Conservation (phyloP, 2,329 filamentous ascomycete species). For the Lizonia empirigonia region DNA sequence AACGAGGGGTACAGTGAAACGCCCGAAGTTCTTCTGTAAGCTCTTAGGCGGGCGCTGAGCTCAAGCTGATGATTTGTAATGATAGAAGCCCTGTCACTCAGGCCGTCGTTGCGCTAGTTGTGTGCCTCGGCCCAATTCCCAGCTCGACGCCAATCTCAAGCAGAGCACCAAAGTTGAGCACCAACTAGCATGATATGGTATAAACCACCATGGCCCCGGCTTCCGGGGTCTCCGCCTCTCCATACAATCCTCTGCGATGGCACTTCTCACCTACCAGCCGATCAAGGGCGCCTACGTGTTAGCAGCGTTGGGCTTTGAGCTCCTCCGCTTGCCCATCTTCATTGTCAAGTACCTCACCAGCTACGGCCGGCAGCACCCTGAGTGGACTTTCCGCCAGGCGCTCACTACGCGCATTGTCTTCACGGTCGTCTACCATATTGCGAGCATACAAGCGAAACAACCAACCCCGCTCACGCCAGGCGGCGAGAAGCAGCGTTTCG, state of each 20-base stretch:
- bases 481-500: conserved; percentile 48
- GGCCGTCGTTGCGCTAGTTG: too few species aligned
- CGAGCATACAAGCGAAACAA: conserved; percentile 33
- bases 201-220: conserved; percentile 2
- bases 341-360: conserved; percentile 46
- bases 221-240: background rate
- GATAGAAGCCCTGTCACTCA: too few species aligned
- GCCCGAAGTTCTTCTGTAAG: too few species aligned
- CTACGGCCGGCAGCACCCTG: conserved; percentile 47
- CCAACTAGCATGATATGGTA: conserved; percentile 2
- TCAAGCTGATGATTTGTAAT: background rate
- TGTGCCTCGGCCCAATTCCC: conserved; percentile 7
- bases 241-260: conserved; percentile 15
- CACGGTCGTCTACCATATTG: conserved; percentile 41
- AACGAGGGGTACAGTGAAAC: too few species aligned
- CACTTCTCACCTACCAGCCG: conserved; percentile 44
- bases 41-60: background rate
- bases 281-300: conserved; percentile 50
- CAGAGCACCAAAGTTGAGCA: background rate
- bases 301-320: conserved; percentile 42
- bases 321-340: conserved; percentile 49
- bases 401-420: conserved; percentile 44
- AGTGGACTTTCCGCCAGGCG: conserved; percentile 50
- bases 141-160: background rate
- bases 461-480: conserved; percentile 46